phyloP scores from a whole-genome alignment of 1,284 basidiomycete species.

The Abortiporus biennis region DNA sequence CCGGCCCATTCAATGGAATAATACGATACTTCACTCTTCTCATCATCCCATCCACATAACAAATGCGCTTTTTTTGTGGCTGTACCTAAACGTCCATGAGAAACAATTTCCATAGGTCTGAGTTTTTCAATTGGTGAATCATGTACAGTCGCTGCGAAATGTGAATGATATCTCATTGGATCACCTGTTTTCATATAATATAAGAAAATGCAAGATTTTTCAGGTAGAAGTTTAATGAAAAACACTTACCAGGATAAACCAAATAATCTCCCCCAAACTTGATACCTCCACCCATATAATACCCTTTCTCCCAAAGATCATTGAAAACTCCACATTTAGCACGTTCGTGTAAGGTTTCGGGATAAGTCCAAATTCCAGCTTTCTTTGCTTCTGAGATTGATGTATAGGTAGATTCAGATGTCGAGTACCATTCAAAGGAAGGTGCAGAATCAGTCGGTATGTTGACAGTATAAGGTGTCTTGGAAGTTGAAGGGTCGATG shows the following conservation, averaged over 20 bases:
- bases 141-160: conserved; percentile 86
- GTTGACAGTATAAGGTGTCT: conserved; percentile 43
- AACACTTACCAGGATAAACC: conserved; percentile 83
- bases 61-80: conserved; percentile 97
- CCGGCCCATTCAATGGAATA: conserved; percentile 90
- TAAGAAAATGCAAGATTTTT: too few relatives aligned
- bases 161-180: conserved; percentile 93
- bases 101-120: conserved; percentile 87
- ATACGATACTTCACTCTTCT: conserved; percentile 62
- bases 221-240: too few relatives aligned
- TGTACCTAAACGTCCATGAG: conserved; percentile 92
- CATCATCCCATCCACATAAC: conserved; percentile 82
- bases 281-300: conserved; percentile 83
- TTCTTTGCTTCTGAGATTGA: conserved; percentile 56
- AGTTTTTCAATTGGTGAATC: conserved; percentile 57
- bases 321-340: conserved; percentile 79
- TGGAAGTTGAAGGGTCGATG: conserved; percentile 9
- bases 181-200: conserved; percentile 62
- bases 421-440: conserved; percentile 55
- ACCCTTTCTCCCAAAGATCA: conserved; percentile 75
- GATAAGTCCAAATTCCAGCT: conserved; percentile 77
- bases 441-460: conserved; percentile 56
- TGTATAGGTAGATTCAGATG: conserved; percentile 35
- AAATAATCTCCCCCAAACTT: conserved; percentile 96
- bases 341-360: conserved; percentile 54